Evolutionary conservation across 768 basidiomycete species (phyloP).

Genomic region (Vishniacozyma victoriae): DNA sequence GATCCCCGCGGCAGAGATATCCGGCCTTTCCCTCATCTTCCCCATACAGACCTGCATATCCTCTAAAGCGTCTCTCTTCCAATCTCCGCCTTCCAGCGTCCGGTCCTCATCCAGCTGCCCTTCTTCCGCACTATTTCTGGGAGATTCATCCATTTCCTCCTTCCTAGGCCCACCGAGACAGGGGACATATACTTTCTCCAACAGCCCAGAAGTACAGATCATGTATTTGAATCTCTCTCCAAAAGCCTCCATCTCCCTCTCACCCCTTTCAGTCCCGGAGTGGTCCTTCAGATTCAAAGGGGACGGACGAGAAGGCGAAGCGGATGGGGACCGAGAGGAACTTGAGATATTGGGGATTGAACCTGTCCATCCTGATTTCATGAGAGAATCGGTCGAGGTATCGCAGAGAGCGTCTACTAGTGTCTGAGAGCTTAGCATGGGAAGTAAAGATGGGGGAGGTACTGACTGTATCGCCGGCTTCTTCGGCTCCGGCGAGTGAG

Average conservation of each 20-base stretch:
- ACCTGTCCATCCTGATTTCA: slow-evolving; percentile 17
- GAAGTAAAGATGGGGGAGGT: too few species aligned
- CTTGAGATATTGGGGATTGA: not conserved
- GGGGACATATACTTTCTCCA: slow-evolving; percentile 39
- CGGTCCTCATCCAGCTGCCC: too few species aligned
- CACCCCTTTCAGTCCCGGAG: not conserved
- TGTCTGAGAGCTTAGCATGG: not conserved
- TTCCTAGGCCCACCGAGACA: slow-evolving; percentile 12
- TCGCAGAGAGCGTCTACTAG: not conserved
- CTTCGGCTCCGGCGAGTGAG: too few species aligned
- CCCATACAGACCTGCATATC: too few species aligned
- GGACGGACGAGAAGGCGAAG: not conserved
- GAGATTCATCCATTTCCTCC: too few species aligned
- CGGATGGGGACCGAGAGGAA: slow-evolving; percentile 5
- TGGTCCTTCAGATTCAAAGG: too few species aligned
- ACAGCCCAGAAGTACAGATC: slow-evolving; percentile 35
- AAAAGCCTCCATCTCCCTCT: slow-evolving; percentile 21
- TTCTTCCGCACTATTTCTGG: too few species aligned
- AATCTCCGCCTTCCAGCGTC: too few species aligned
- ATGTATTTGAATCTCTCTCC: slow-evolving; percentile 42
- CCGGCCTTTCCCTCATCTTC: too few species aligned
- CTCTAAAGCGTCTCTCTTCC: too few species aligned
- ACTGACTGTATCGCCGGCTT: too few species aligned
- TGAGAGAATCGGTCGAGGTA: not conserved
- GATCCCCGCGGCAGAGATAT: too few species aligned